Evolutionary conservation across 2,329 filamentous ascomycete species (phyloP).

Genomic region (Alternaria gansuensis): DNA sequence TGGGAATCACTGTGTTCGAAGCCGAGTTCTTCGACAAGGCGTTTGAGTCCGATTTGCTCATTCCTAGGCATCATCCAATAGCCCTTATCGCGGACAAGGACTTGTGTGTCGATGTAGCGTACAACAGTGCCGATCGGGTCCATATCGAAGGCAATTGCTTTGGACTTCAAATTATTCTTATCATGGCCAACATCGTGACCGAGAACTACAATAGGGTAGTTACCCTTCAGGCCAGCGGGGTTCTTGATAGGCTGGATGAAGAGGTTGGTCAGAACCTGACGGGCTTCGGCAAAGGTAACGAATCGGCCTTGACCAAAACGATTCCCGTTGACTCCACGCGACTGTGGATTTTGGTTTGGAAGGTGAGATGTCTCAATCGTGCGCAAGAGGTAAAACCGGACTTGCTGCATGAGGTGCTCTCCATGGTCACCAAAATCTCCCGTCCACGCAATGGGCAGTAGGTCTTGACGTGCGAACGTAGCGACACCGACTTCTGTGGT

Average conservation of each 20-base stretch:
- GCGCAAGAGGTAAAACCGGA: conserved; percentile 37
- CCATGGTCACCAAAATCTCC: conserved; percentile 26
- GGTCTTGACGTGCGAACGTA: conserved; percentile 19
- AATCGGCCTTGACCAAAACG: conserved; percentile 37
- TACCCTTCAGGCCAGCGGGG: conserved; percentile 13
- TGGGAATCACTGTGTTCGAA: conserved; percentile 34
- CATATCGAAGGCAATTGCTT: conserved; percentile 28
- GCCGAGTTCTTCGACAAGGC: conserved; percentile 16
- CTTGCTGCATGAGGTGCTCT: conserved; percentile 27
- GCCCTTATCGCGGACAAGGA: conserved; percentile 22
- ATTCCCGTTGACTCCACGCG: conserved; percentile 30
- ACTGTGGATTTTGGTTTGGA: conserved; percentile 6
- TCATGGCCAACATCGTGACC: conserved; percentile 38
- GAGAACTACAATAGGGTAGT: conserved; percentile 35
- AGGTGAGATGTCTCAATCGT: conserved; percentile 34
- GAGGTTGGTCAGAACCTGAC: conserved; percentile 21
- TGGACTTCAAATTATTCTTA: conserved; percentile 27
- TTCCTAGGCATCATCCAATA: conserved; percentile 5
- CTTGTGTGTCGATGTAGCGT: conserved; percentile 37
- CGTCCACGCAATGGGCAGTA: background rate
- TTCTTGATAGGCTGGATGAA: conserved; percentile 27
- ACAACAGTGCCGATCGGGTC: conserved; percentile 23
- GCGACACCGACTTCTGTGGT: conserved; percentile 38
- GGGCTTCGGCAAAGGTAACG: conserved; percentile 22
- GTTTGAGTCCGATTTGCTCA: conserved; percentile 23